Evolutionary conservation across 345 rosid species (phyloP).

Genomic region (Acer saccharum): DNA sequence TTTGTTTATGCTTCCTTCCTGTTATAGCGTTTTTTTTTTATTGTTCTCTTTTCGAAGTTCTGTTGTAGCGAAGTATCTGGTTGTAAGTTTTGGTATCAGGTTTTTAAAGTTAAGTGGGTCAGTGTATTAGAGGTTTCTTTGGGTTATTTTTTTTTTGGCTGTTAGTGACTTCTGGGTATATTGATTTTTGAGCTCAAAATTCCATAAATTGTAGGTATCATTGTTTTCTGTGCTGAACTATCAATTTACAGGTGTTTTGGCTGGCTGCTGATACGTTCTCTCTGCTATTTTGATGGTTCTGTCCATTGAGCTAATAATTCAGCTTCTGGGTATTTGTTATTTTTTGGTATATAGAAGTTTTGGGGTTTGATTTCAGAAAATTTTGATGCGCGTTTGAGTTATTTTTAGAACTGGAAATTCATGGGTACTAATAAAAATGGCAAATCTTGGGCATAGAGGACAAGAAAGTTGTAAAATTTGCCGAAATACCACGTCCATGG

Average conservation of each 20-base stretch:
- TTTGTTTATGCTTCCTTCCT: neutral
- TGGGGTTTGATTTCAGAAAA: neutral
- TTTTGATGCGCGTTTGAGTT: neutral
- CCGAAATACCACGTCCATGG: conserved; percentile 35
- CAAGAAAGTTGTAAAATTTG: neutral
- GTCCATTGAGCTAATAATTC: neutral
- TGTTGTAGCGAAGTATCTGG: neutral
- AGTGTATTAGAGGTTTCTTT: neutral
- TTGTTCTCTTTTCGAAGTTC: neutral
- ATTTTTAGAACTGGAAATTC: neutral
- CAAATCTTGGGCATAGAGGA: too few species aligned
- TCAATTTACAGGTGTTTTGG: neutral
- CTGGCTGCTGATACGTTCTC: neutral
- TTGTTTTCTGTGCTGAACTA: neutral
- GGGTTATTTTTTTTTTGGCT: neutral
- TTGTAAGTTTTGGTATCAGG: neutral
- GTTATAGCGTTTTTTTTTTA: neutral
- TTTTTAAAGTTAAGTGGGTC: too few species aligned
- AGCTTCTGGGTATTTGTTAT: neutral
- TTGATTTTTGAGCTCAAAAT: too few species aligned
- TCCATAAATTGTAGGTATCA: too few species aligned
- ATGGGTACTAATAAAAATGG: too few species aligned
- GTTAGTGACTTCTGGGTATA: too few species aligned
- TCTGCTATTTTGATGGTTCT: neutral
- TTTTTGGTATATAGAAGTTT: neutral